These are phyloP conservation scores for Paraglomus brasilianum DNA, from an alignment of 192 early-diverging fungal genomes.

Conservation along the genomic window DNA sequence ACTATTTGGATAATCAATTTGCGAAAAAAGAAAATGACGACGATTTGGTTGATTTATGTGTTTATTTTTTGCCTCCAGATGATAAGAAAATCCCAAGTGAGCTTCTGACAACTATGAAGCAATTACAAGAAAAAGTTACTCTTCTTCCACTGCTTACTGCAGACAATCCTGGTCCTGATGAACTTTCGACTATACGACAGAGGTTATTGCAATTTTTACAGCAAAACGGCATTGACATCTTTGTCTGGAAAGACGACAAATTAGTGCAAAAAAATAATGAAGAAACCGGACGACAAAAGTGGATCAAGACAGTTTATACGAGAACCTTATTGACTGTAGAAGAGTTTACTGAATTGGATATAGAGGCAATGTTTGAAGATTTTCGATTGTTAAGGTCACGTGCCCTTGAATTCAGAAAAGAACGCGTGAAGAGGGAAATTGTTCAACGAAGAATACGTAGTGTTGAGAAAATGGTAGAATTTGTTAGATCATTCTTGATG, in stretches of 20 bases:
- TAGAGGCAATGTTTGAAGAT: conserved; percentile 8
- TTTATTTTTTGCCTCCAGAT: conserved; percentile 20
- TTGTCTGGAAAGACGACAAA: conserved; percentile 23
- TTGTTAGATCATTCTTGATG: not conserved
- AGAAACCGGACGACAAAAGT: not conserved
- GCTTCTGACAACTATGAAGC: conserved; percentile 10
- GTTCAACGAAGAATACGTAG: not conserved
- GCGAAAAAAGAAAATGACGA: not conserved
- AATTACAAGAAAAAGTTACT: conserved; percentile 23
- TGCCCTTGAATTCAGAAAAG: conserved; percentile 21
- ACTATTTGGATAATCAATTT: conserved; percentile 14
- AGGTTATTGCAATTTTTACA: not conserved
- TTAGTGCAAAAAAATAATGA: not conserved
- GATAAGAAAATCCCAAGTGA: not conserved
- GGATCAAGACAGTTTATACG: conserved; percentile 21
- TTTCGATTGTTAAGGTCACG: conserved; percentile 20
- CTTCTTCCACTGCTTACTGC: conserved; percentile 7
- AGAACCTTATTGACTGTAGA: conserved; percentile 16
- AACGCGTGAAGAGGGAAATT: not conserved
- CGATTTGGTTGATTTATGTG: conserved; percentile 25
- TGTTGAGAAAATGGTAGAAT: not conserved
- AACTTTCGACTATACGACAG: conserved; percentile 12
- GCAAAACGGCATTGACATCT: conserved; percentile 22
- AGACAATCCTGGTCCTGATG: not conserved
- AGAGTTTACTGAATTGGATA: not conserved